A percentile compares a stretch with the other conserved stretches of the same genome.
These are phyloP conservation scores for Xerocomus minutiporus DNA, from an alignment of 1,284 basidiomycete species.

Conservation along the genomic window DNA sequence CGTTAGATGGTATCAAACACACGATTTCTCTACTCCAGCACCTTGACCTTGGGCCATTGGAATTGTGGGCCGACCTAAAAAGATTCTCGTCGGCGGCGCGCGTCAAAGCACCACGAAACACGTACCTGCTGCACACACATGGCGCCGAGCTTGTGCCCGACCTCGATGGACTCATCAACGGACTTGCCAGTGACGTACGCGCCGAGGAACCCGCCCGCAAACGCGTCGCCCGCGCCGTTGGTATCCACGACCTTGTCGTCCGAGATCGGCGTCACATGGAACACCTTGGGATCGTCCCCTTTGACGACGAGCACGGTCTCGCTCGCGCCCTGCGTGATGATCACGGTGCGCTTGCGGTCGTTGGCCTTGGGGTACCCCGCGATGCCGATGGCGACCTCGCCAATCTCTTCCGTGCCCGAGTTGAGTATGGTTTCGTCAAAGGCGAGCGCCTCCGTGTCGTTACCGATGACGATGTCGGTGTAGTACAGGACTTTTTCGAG, in stretches of 20 bases:
- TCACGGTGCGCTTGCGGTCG: constrained; percentile 73
- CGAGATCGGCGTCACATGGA: constrained; percentile 60
- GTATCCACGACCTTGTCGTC: constrained; percentile 88
- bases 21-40: constrained; percentile 44
- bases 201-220: constrained; percentile 95
- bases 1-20: constrained; percentile 5
- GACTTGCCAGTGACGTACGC: constrained; percentile 79
- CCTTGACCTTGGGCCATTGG: constrained; percentile 71
- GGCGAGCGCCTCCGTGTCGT: constrained; percentile 90
- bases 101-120: neutral
- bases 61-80: constrained; percentile 71
- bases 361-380: constrained; percentile 70
- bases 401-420: constrained; percentile 58
- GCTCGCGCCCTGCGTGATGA: constrained; percentile 89
- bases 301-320: constrained; percentile 74
- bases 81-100: neutral
- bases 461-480: constrained; percentile 87
- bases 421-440: constrained; percentile 72
- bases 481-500: constrained; percentile 77
- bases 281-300: constrained; percentile 52
- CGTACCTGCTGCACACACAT: constrained; percentile 87
- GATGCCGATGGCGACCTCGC: constrained; percentile 68
- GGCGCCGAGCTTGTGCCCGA: constrained; percentile 85
- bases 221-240: constrained; percentile 98
- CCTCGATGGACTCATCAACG: constrained; percentile 75